Base-by-base conservation (phyloP, 768 basidiomycete genomes). In the Pholiota molesta region DNA sequence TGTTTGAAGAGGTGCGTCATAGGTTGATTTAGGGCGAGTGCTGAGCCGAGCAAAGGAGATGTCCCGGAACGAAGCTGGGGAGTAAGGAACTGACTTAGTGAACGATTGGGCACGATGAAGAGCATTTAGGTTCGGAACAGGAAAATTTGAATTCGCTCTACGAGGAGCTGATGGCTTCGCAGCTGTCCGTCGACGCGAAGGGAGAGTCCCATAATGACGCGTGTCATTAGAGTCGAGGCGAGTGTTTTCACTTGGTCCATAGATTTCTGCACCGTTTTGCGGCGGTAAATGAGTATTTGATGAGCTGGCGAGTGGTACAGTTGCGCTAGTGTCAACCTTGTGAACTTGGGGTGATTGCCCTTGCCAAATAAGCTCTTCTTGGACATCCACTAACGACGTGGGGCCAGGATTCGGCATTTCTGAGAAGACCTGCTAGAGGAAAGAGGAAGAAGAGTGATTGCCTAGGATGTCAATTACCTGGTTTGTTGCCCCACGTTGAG, bases 1-100 rank as follows among this genome's bases (percentile, higher is more conserved):
- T 35, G 68, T 64, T 4, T 66, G 60, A n/a, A 79, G 67, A 5
- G 79, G 79, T 5, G 82, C 83, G 66, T 93, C 92, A 63, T 93
- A 94, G 2, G 89, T 84, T 2, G 90, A 88, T 59, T 92, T 88
- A 0, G 88, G 89, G 9, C 91, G 83, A 39, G 77, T 65, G 53
- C 73, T 78, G 52, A 85, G 72, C 54, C 78, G 66, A 39, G 57
- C 68, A 70, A 63, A 78, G 5, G 80, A 72, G 7, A 79, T 60
- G 54, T 79, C 77, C n/a, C 76, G 72, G 40, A 79, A 72, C 42
- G 73, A 71, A 26, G 83, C 74, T 33, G 80, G 77, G 70, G 52
- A 69, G 62, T 7, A 80, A 75, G 55, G 76, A 74, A 3, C 74
- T 59, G 8, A 82, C 77, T 55, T 68, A 71, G 69, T 66, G 49